Evolutionary conservation across 495 filamentous ascomycete genomes (phyloP), one percentile per base, ranked within the genome.

Genomic region (Penicillium robsamsonii): DNA sequence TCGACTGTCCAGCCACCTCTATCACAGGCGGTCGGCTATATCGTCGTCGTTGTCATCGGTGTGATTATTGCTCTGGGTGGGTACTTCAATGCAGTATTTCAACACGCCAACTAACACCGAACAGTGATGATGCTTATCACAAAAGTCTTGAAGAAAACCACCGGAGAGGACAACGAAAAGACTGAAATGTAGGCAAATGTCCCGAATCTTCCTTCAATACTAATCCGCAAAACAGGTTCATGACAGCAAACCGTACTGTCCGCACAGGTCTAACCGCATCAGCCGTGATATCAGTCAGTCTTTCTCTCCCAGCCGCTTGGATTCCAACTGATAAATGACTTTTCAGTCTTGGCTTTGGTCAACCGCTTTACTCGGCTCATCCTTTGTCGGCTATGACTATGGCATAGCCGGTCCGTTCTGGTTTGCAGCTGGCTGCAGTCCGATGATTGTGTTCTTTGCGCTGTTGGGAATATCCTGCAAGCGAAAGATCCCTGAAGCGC

Each of bases 391-490:
- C 5, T 75, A 75, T 35, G 53, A 60, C 45, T 75, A 73, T 46
- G 71, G 71, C 8, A 54, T 73, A 0, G 61, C 70, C 7, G 70
- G 70, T 0, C 69, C 71, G 0, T 73, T 78, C 44, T 78, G 75
- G 72, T 77, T 77, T 50, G 75, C 69, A 33, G 73, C 73, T 22
- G 70, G 74, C 15, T 75, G 69, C 17, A 76, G 75, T 33, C 68
- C 68, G 0, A 77, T 79, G 69, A 78, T 79, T 51, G 66, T 76
- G 18, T 67, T 79, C 41, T 80, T 80, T 40, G 73, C 76, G 1
- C 56, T 76, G 2, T 61, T 77, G 18, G 76, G 75, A n/a, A 72
- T 78, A 24, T 72, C 74, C 17, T 68, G 75, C 56, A 81, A 81
- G 53, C 56, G 64, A n/a, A 76, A 74, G 55, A 73, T 76, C 11